A percentile compares a stretch with the other conserved stretches of the same genome.
Conservation (phyloP, 768 basidiomycete species). For the Pisolithus orientalis region DNA sequence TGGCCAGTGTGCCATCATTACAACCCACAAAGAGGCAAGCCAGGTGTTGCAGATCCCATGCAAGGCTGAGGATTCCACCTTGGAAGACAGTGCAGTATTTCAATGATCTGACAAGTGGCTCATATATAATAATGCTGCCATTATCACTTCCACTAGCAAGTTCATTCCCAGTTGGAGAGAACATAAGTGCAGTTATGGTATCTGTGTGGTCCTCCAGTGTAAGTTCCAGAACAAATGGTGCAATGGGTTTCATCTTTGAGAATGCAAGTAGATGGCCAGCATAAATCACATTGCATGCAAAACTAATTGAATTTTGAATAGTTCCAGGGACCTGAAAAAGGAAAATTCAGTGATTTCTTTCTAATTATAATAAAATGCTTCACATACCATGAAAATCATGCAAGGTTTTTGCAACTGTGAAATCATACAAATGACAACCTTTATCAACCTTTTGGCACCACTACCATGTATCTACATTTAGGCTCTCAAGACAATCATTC, state of each 20-base stretch:
- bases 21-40: constrained; percentile 1
- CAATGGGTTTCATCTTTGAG: neutral
- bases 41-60: neutral
- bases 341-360: no score
- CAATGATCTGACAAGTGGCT: neutral
- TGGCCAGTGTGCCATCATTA: constrained; percentile 1
- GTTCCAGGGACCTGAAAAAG: no score
- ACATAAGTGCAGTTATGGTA: neutral
- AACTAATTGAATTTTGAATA: no score
- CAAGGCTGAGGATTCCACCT: neutral
- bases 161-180: neutral
- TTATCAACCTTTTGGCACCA: no score
- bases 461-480: no score
- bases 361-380: no score
- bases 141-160: constrained; percentile 2
- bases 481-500: no score
- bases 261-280: no score
- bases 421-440: no score
- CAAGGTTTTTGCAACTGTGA: no score
- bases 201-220: neutral
- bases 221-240: neutral
- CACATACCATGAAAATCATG: no score
- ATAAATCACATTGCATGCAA: no score
- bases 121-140: constrained; percentile 3
- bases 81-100: neutral